phyloP scores from a whole-genome alignment of 352 stramenopile genomes.

The Globisporangium middletonii region DNA sequence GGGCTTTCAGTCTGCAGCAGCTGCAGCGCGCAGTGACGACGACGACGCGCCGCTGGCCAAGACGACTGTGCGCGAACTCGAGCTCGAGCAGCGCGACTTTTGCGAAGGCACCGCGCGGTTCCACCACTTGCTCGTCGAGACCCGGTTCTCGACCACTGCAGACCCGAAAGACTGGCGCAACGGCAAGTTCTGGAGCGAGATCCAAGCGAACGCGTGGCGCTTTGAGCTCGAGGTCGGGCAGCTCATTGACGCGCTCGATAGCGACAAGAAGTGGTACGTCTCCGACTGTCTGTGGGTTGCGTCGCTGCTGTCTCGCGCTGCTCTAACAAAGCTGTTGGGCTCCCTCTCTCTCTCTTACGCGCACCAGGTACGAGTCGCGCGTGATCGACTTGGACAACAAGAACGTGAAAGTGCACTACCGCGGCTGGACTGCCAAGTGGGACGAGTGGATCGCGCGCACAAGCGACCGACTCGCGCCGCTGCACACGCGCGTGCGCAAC shows the following conservation, averaged over 20 bases:
- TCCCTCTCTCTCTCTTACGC: no score
- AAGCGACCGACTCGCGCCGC: constrained; percentile 85
- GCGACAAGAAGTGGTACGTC: constrained; percentile 63
- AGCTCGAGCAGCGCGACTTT: constrained; percentile 53
- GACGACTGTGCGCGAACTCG: constrained; percentile 31
- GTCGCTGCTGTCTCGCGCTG: neutral
- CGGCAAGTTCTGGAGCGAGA: constrained; percentile 55
- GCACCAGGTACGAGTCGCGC: constrained; percentile 56
- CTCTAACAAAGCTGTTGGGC: neutral
- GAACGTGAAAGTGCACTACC: constrained; percentile 92
- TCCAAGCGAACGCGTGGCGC: constrained; percentile 54
- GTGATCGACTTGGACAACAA: constrained; percentile 33
- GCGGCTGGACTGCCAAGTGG: constrained; percentile 95
- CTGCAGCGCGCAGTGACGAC: neutral
- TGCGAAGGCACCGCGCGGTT: constrained; percentile 49
- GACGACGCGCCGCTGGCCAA: neutral
- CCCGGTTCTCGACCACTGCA: constrained; percentile 18
- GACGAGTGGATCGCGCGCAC: constrained; percentile 93
- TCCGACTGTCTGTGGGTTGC: neutral
- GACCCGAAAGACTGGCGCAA: constrained; percentile 37
- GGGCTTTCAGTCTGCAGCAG: constrained; percentile 6
- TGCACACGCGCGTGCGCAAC: constrained; percentile 81
- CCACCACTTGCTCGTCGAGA: constrained; percentile 62
- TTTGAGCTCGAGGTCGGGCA: constrained; percentile 45
- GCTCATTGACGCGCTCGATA: constrained; percentile 71